Evolutionary conservation across 371 early-diverging fungal genomes (phyloP).

Genomic region (Mortierella polycephala): DNA sequence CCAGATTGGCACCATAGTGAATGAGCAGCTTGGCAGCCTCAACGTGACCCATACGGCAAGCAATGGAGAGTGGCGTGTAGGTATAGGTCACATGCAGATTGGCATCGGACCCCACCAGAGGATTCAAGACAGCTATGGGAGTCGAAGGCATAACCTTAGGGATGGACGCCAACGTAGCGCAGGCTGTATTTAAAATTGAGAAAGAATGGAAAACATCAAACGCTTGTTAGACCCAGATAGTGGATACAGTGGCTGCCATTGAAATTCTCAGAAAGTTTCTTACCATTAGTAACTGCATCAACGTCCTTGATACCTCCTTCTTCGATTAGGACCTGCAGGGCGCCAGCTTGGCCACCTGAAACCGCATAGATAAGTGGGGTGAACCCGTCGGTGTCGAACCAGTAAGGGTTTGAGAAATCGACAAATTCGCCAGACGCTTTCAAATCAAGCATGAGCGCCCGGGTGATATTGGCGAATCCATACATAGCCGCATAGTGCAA

Average conservation of each 20-base stretch:
- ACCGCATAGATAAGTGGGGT: conserved; percentile 78
- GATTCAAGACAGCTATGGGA: conserved; percentile 39
- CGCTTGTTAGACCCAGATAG: too few species aligned
- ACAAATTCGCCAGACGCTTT: conserved; percentile 58
- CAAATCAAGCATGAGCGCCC: conserved; percentile 60
- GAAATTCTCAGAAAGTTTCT: background rate
- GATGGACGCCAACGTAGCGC: conserved; percentile 14
- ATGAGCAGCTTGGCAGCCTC: conserved; percentile 63
- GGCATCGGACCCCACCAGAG: conserved; percentile 43
- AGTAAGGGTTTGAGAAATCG: conserved; percentile 58
- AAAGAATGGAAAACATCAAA: background rate
- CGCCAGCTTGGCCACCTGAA: conserved; percentile 66
- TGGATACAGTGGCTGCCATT: too few species aligned
- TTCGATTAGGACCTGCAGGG: conserved; percentile 65
- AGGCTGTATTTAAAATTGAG: conserved; percentile 7
- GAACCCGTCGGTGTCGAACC: conserved; percentile 77
- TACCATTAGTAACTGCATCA: conserved; percentile 55
- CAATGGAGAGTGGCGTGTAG: conserved; percentile 65
- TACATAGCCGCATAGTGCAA: conserved; percentile 77
- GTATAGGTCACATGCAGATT: conserved; percentile 50
- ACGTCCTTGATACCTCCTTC: conserved; percentile 64
- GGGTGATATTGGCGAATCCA: conserved; percentile 59
- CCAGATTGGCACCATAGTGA: conserved; percentile 61
- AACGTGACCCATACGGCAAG: conserved; percentile 65
- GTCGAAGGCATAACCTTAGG: conserved; percentile 48